A percentile compares a stretch with the other conserved stretches of the same genome.
Evolutionary conservation across 768 basidiomycete genomes (phyloP).

Genomic region (Podaxis rugospora): DNA sequence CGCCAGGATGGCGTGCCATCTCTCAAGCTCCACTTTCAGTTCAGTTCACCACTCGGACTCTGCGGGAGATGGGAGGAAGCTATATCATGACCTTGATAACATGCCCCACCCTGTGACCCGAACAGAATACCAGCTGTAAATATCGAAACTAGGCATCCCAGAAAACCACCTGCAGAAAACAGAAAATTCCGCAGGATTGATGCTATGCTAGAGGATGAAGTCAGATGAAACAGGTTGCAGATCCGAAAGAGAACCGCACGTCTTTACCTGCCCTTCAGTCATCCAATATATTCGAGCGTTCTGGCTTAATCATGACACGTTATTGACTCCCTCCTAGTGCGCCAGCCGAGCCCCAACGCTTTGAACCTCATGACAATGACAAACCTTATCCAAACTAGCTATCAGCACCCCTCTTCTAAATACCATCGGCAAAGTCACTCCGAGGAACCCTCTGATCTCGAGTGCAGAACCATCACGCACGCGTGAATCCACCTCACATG

Average conservation of each 20-base stretch:
- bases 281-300: constrained; percentile 5
- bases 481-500: constrained; percentile 4
- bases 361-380: constrained; percentile 15
- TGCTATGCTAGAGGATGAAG: background rate
- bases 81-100: too few relatives aligned
- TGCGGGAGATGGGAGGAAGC: too few relatives aligned
- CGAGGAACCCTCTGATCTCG: background rate
- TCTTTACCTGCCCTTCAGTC: constrained; percentile 11
- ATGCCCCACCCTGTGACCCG: background rate
- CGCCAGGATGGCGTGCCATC: background rate
- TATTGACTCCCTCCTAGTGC: constrained; percentile 17
- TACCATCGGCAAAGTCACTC: background rate
- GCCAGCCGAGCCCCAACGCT: constrained; percentile 26
- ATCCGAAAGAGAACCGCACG: background rate
- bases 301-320: constrained; percentile 13
- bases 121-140: background rate
- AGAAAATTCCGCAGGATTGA: constrained; percentile 2
- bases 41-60: background rate
- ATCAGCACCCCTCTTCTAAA: background rate
- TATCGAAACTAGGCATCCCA: background rate
- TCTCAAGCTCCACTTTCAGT: background rate
- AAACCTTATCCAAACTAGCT: background rate
- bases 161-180: constrained; percentile 2
- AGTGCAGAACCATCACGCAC: constrained; percentile 1
- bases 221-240: constrained; percentile 5